Base-by-base conservation (phyloP, 2,329 filamentous ascomycete genomes). In the Parastagonospora avenae region DNA sequence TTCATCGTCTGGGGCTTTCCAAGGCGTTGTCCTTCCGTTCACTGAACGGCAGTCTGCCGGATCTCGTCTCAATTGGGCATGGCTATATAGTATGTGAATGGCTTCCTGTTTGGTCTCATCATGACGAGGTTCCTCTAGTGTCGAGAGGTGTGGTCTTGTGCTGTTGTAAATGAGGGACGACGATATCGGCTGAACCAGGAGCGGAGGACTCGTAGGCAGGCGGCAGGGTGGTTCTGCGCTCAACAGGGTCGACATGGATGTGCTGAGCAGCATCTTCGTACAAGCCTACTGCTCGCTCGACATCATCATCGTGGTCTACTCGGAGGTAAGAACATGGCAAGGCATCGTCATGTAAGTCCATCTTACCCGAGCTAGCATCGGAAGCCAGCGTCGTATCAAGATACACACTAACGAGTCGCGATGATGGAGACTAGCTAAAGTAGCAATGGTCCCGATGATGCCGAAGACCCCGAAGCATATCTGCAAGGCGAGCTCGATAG, bases 391-490 rank as follows among this genome's bases (percentile, higher is more conserved):
- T 4, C 51, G 40, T 6, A 56, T n/a, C 12, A 59, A 29, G 4
- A 59, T 30, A 19, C 50, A 57, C 2, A 46, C 53, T 4, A 59
- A 27, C 2, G 53, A 56, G 32, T 53, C 54, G 28, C 49, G 54
- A 11, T 53, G 48, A 32, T 59, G 53, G 5, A 59, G 46, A 8
- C 54, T 39, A 24, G 56, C 56, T 2, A 57, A 46, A 1, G 53
- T 52, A 9, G 38, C 33, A 4, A 57, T 27, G 12, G 46, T 52
- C 16, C 56, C 33, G 0, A 59, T 12, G 3, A 57, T 38, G 6
- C 56, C 47, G 12, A 52, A 50, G 16, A 54, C 14, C 8, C 56
- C 56, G 4, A 57, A 59, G 36, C 36, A 52, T 27, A 59, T 44
- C n/a, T 54, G 53, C 4, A 59, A 40, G 10, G 31, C 36, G 19